Conservation (phyloP, 192 early-diverging fungal species). For the Umbelopsis sp. region DNA sequence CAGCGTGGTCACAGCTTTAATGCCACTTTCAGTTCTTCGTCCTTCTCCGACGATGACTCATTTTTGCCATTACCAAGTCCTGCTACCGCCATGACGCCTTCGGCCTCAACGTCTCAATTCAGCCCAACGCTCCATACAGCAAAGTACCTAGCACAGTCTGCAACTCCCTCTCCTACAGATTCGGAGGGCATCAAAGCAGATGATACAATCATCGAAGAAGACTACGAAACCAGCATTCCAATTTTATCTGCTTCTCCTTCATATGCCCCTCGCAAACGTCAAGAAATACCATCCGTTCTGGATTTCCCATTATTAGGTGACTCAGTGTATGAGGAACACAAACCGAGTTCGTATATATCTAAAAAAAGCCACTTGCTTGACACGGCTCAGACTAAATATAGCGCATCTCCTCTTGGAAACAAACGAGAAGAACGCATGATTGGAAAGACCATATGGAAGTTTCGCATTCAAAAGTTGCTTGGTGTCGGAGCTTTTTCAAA, state of each 20-base stretch:
- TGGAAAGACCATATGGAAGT: constrained; percentile 29
- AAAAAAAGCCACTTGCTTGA: not conserved
- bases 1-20: not conserved
- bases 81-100: not conserved
- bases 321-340: constrained; percentile 1
- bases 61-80: constrained; percentile 35
- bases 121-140: not conserved
- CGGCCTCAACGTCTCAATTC: not conserved
- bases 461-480: constrained; percentile 27
- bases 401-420: not conserved
- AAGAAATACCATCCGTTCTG: constrained; percentile 22
- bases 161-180: not conserved
- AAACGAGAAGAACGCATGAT: constrained; percentile 22
- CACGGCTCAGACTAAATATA: not conserved
- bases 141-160: not conserved
- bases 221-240: constrained; percentile 22
- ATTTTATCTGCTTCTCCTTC: constrained; percentile 31
- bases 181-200: not conserved
- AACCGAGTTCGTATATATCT: not conserved
- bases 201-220: not conserved
- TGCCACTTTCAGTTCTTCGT: not conserved
- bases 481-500: constrained; percentile 40
- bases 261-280: constrained; percentile 17
- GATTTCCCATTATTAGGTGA: constrained; percentile 32
- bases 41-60: constrained; percentile 22